Percentiles rank a stretch among this genome's conserved stretches.
Conservation (phyloP, 805 yeast species). For the Aciculoconidium aculeatum region DNA sequence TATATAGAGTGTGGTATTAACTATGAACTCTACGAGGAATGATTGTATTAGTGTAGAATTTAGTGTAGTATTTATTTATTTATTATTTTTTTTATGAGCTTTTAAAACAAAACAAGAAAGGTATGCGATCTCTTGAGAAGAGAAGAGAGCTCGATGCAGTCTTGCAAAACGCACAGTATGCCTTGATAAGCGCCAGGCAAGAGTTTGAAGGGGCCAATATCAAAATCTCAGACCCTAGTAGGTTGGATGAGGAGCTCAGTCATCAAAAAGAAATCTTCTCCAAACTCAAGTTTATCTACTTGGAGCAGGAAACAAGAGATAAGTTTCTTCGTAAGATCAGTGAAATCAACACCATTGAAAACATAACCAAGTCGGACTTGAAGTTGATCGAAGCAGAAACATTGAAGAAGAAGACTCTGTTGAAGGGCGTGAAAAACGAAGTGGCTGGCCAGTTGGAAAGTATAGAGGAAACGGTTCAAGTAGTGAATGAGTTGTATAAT, state of each 20-base stretch:
- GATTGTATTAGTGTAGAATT: too few relatives aligned
- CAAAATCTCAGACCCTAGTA: conserved; percentile 7
- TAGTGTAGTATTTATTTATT: too few relatives aligned
- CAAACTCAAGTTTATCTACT: conserved; percentile 55
- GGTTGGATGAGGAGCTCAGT: conserved; percentile 26
- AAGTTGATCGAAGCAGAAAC: conserved; percentile 17
- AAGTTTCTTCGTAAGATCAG: conserved; percentile 50
- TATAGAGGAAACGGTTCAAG: conserved; percentile 23
- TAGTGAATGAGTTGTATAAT: conserved; percentile 19
- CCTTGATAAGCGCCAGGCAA: conserved; percentile 6
- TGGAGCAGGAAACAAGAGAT: conserved; percentile 70
- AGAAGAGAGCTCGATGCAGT: too few relatives aligned
- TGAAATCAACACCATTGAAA: conserved; percentile 15
- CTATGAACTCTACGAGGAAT: too few relatives aligned
- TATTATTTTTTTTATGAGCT: too few relatives aligned
- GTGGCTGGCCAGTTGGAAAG: conserved; percentile 22
- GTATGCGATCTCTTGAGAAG: too few relatives aligned
- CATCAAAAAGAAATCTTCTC: conserved; percentile 40
- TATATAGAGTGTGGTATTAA: too few relatives aligned
- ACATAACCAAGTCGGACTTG: conserved; percentile 15
- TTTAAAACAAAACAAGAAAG: too few relatives aligned
- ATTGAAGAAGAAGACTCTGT: conserved; percentile 15
- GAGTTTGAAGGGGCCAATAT: conserved; percentile 10
- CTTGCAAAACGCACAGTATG: too few relatives aligned
- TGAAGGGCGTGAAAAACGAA: conserved; percentile 20